phyloP scores from a whole-genome alignment of 768 basidiomycete species.

The Tylopilus felleus region DNA sequence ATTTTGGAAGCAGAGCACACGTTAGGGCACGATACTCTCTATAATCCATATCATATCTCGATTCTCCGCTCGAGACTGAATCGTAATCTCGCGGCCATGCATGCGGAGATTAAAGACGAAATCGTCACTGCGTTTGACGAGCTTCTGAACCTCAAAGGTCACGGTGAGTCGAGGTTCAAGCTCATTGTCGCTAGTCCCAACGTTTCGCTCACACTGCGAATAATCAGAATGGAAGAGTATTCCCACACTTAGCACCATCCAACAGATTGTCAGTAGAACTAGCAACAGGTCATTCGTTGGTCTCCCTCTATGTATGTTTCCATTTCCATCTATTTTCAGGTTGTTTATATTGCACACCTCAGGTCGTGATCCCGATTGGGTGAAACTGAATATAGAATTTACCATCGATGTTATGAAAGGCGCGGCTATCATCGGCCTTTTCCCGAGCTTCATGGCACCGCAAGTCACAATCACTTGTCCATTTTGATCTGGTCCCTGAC shows the following conservation, averaged over 20 bases:
- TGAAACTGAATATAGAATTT: slow-evolving; percentile 28
- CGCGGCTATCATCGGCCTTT: slow-evolving; percentile 20
- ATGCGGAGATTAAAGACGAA: slow-evolving; percentile 45
- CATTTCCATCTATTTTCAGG: neutral
- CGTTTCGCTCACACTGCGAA: neutral
- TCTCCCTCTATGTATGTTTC: slow-evolving; percentile 13
- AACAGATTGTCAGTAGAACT: slow-evolving; percentile 6
- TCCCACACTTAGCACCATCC: neutral
- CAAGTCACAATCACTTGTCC: slow-evolving; percentile 8
- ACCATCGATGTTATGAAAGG: slow-evolving; percentile 11
- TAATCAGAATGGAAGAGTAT: slow-evolving; percentile 14
- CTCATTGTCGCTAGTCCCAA: neutral
- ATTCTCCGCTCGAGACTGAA: slow-evolving; percentile 33
- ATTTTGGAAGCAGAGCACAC: slow-evolving; percentile 37
- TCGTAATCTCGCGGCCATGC: slow-evolving; percentile 36
- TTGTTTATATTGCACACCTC: neutral
- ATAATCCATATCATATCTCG: slow-evolving; percentile 31
- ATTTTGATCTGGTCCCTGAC: neutral
- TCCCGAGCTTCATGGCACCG: slow-evolving; percentile 35
- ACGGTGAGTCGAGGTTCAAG: slow-evolving; percentile 11
- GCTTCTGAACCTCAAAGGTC: slow-evolving; percentile 23
- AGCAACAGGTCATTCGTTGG: slow-evolving; percentile 13
- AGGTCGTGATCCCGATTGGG: slow-evolving; percentile 29
- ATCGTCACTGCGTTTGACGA: slow-evolving; percentile 39
- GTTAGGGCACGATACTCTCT: slow-evolving; percentile 29